Conservation (phyloP, 306 rosid species). For the Trifolium pratense region DNA sequence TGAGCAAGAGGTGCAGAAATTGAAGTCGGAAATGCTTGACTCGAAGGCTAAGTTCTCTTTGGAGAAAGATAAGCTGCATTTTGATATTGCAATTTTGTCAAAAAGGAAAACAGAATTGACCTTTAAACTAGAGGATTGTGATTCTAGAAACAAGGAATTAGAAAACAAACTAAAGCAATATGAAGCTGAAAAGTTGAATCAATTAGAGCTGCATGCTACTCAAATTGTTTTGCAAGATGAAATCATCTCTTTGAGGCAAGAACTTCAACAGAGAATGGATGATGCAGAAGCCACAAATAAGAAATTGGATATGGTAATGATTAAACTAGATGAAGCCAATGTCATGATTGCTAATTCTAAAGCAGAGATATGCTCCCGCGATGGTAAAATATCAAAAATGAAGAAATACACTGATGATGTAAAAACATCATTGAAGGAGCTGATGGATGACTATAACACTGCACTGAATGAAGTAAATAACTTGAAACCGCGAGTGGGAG, state of each 20-base stretch:
- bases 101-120: background rate
- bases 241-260: conserved; percentile 56
- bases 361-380: conserved; percentile 56
- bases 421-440: conserved; percentile 38
- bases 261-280: conserved; percentile 49
- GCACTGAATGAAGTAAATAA: conserved; percentile 49
- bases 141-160: background rate
- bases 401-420: conserved; percentile 47
- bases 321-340: conserved; percentile 58
- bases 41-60: too few species aligned
- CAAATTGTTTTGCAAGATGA: conserved; percentile 57
- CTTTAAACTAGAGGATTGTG: too few species aligned
- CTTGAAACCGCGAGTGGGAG: conserved; percentile 59
- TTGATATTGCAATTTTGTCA: background rate
- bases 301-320: conserved; percentile 61
- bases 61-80: background rate
- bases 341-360: conserved; percentile 47
- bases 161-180: background rate
- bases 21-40: too few species aligned
- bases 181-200: conserved; percentile 19
- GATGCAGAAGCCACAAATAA: conserved; percentile 55
- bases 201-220: conserved; percentile 47
- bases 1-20: too few species aligned
- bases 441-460: conserved; percentile 50
- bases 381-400: conserved; percentile 54